phyloP scores from a whole-genome alignment of 164 flowering plant species.

The Paratinospora sagittata region DNA sequence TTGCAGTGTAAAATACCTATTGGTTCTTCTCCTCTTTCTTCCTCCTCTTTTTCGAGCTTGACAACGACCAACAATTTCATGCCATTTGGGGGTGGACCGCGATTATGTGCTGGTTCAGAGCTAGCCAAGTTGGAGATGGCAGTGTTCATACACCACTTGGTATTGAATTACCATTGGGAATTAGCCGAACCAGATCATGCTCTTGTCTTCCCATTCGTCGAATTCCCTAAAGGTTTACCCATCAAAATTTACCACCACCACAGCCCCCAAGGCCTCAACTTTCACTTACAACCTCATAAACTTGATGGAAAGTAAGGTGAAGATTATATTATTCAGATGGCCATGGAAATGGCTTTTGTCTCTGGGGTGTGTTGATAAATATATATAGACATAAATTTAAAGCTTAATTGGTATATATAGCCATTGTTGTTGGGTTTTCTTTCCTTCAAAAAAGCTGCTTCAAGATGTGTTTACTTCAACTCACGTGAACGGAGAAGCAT shows the following conservation, averaged over 20 bases:
- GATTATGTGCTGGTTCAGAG: constrained; percentile 88
- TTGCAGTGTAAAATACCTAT: constrained; percentile 7
- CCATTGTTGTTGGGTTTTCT: neutral
- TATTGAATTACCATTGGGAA: constrained; percentile 71
- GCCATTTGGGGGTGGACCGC: constrained; percentile 97
- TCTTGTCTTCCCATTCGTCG: constrained; percentile 75
- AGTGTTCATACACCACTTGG: constrained; percentile 79
- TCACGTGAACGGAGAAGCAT: constrained; percentile 1
- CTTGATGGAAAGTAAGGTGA: constrained; percentile 9
- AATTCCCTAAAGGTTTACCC: constrained; percentile 85
- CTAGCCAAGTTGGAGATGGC: constrained; percentile 91
- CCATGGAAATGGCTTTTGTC: too few species aligned
- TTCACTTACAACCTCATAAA: neutral
- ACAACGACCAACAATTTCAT: constrained; percentile 43
- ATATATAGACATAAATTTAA: neutral
- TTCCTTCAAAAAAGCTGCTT: neutral
- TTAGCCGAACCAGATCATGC: constrained; percentile 51
- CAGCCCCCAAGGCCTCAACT: neutral
- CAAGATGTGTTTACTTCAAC: neutral
- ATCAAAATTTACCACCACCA: constrained; percentile 40
- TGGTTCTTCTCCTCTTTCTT: constrained; percentile 10
- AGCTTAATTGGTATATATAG: neutral
- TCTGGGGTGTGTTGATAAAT: too few species aligned
- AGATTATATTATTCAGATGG: too few species aligned
- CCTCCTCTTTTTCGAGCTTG: constrained; percentile 13